Conservation (phyloP, 2,329 filamentous ascomycete genomes). For the Sphaceloma murrayae region DNA sequence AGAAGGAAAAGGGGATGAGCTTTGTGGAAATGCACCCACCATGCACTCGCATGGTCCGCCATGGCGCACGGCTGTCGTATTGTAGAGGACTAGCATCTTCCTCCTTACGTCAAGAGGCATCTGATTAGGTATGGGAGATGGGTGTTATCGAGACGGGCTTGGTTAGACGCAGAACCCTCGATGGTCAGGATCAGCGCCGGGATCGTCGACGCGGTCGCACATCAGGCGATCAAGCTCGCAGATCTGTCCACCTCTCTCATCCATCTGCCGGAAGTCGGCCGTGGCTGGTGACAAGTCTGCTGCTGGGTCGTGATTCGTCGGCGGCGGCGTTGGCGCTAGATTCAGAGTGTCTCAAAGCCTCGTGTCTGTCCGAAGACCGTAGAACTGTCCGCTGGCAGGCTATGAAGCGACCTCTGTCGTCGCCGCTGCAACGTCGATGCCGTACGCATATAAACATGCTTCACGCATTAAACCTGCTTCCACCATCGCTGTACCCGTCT, state of each 20-base stretch:
- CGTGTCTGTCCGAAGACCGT: too few species aligned
- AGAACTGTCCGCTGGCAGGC: conserved; percentile 1
- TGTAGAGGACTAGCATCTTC: conserved; percentile 1
- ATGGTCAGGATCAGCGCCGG: conserved; percentile 6
- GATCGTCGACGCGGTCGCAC: conserved; percentile 12
- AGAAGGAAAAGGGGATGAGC: background rate
- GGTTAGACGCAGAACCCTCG: conserved; percentile 7
- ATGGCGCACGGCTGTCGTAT: conserved; percentile 12
- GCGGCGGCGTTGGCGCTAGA: conserved; percentile 11
- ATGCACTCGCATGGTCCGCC: conserved; percentile 5
- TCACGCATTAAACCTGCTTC: conserved; percentile 1
- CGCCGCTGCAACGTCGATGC: conserved; percentile 13
- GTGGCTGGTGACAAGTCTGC: conserved; percentile 6
- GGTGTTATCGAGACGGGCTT: conserved; percentile 7
- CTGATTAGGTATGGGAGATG: conserved; percentile 1
- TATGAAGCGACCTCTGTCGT: conserved; percentile 2
- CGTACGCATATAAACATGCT: too few species aligned
- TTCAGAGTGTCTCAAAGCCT: conserved; percentile 9
- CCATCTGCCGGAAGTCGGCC: conserved; percentile 3
- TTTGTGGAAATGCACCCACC: background rate
- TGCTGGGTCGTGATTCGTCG: conserved; percentile 2
- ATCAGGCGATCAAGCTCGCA: conserved; percentile 10
- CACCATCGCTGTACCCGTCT: background rate
- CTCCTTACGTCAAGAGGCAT: conserved; percentile 13
- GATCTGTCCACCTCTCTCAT: background rate